Evolutionary conservation across 2,329 filamentous ascomycete species (phyloP).

Genomic region (Colletotrichum cordylinicola): DNA sequence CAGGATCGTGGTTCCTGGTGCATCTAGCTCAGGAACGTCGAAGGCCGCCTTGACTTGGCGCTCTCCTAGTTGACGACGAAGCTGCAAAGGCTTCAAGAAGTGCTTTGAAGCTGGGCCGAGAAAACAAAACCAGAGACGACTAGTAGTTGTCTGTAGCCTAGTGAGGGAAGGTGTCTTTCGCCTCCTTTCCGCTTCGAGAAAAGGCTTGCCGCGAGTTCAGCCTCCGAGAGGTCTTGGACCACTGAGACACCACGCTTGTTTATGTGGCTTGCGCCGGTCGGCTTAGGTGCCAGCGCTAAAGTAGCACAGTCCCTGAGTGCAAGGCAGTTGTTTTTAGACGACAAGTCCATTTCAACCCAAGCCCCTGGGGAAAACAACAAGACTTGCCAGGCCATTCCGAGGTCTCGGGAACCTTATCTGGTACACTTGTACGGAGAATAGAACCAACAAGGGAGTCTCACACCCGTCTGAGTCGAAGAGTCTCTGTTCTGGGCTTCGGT

Average conservation of each 20-base stretch:
- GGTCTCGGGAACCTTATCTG: neutral
- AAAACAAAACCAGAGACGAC: neutral
- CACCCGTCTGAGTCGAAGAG: neutral
- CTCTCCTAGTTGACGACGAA: neutral
- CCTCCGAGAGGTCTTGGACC: slow-evolving; percentile 1
- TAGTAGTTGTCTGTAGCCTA: neutral
- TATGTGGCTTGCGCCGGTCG: neutral
- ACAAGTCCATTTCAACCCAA: neutral
- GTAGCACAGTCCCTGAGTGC: neutral
- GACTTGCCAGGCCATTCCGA: neutral
- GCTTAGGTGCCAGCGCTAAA: neutral
- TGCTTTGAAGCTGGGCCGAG: neutral
- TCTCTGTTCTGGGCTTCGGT: neutral
- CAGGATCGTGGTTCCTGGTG: neutral
- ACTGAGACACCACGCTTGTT: neutral
- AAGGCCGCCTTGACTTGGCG: slow-evolving; percentile 2
- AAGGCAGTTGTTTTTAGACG: neutral
- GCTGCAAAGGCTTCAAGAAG: neutral
- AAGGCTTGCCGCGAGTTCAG: slow-evolving; percentile 7
- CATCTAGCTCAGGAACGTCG: slow-evolving; percentile 12
- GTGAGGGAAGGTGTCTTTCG: neutral
- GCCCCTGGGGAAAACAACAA: neutral
- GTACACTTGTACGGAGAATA: neutral
- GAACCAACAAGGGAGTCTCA: neutral
- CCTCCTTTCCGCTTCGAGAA: neutral